phyloP scores from a whole-genome alignment of 257 asterid genomes.

The Cruciata laevipes region DNA sequence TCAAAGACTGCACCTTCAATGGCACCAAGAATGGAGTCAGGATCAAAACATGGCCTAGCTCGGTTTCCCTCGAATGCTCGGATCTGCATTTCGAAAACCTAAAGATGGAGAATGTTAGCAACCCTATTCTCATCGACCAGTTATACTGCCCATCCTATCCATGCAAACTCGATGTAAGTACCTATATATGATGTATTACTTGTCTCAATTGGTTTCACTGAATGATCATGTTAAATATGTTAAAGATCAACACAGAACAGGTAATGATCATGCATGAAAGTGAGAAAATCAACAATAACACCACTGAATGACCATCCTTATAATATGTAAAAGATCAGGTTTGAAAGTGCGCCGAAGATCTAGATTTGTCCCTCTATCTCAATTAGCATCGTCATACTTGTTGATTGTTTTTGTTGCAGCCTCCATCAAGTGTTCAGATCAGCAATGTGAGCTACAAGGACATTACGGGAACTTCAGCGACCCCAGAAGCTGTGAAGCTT shows the following conservation, averaged over 20 bases:
- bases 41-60: constrained; percentile 22
- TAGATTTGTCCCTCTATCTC: no score
- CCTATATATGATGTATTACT: no score
- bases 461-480: constrained; percentile 34
- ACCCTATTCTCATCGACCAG: constrained; percentile 25
- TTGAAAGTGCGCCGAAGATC: no score
- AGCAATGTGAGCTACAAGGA: constrained; percentile 19
- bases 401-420: not conserved
- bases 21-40: constrained; percentile 17
- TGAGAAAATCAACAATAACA: no score
- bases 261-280: no score
- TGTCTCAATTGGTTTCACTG: no score
- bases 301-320: no score
- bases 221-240: no score
- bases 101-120: constrained; percentile 17
- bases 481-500: constrained; percentile 20
- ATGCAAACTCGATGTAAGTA: constrained; percentile 10
- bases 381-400: no score
- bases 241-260: no score
- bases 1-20: constrained; percentile 11
- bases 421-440: constrained; percentile 23
- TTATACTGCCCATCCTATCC: constrained; percentile 17
- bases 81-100: constrained; percentile 22
- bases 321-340: no score
- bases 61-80: not conserved